Percentiles rank a stretch among this genome's conserved stretches.
Conservation (phyloP, 495 filamentous ascomycete species). For the Tuber calosporum region DNA sequence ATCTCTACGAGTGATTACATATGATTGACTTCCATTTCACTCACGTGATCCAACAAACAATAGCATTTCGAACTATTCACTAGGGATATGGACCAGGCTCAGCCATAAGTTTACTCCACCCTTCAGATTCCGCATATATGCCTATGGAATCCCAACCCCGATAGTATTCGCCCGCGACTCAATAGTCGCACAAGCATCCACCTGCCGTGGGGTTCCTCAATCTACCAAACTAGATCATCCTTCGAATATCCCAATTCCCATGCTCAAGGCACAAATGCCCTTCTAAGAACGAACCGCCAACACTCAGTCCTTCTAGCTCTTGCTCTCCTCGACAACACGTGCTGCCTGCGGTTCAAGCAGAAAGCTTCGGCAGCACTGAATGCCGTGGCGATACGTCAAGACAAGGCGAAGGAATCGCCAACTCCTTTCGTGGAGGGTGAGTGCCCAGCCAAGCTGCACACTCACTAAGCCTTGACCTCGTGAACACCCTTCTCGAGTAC, state of each 20-base stretch:
- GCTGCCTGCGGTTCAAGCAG: background rate
- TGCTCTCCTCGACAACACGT: slow-evolving; percentile 6
- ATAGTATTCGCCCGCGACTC: background rate
- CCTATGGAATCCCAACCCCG: background rate
- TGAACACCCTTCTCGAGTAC: slow-evolving; percentile 30
- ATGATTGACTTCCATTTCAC: background rate
- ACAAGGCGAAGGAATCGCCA: background rate
- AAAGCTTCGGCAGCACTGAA: background rate
- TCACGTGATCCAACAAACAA: background rate
- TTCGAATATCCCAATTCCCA: slow-evolving; percentile 23
- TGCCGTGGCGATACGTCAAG: background rate
- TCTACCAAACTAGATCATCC: slow-evolving; percentile 28
- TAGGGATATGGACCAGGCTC: background rate
- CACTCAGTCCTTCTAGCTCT: slow-evolving; percentile 24
- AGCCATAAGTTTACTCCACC: background rate
- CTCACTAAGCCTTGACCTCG: slow-evolving; percentile 21
- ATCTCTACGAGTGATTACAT: background rate
- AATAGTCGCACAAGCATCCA: background rate
- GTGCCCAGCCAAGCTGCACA: background rate
- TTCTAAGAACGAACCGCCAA: slow-evolving; percentile 26
- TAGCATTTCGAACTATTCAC: background rate
- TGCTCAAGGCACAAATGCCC: slow-evolving; percentile 8
- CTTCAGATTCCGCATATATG: background rate
- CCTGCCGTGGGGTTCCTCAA: slow-evolving; percentile 20
- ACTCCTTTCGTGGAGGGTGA: background rate